phyloP scores from a whole-genome alignment of 441 rosid genomes.

The Jatropha multifida region DNA sequence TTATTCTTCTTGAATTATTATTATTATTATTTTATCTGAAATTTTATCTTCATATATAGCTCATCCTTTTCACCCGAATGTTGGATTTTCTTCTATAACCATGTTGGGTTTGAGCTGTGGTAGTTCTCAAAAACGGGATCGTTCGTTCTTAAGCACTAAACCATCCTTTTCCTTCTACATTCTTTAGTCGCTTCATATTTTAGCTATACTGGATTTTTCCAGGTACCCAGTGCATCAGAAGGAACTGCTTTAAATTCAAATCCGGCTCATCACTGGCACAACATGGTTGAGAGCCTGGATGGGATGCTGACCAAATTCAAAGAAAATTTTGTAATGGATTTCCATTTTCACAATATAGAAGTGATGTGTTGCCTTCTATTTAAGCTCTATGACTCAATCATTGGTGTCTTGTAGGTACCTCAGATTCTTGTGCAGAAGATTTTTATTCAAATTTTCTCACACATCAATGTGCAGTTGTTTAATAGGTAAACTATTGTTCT shows the following conservation, averaged over 20 bases:
- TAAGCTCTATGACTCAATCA: neutral
- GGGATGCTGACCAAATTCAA: constrained; percentile 18
- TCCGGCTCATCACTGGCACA: constrained; percentile 19
- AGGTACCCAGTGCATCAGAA: constrained; percentile 24
- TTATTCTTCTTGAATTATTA: too few species aligned
- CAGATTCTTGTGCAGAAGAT: constrained; percentile 37
- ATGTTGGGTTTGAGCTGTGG: neutral
- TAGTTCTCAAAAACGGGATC: neutral
- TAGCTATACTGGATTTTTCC: neutral
- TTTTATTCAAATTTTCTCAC: constrained; percentile 35
- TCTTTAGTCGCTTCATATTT: neutral
- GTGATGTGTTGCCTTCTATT: neutral
- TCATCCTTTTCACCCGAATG: neutral
- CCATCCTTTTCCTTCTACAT: neutral
- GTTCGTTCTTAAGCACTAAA: neutral
- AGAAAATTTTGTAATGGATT: constrained; percentile 25
- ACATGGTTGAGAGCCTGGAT: constrained; percentile 23
- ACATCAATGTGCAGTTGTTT: constrained; percentile 42
- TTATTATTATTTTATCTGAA: too few species aligned
- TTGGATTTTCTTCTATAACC: neutral
- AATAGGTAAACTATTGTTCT: constrained; percentile 33
- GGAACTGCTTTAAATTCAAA: constrained; percentile 17
- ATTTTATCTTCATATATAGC: too few species aligned
- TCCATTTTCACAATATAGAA: neutral
- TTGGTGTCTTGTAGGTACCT: constrained; percentile 32